These are phyloP conservation scores for Alternaria angustiovoidea DNA, from an alignment of 2,329 filamentous ascomycete genomes.

Conservation along the genomic window DNA sequence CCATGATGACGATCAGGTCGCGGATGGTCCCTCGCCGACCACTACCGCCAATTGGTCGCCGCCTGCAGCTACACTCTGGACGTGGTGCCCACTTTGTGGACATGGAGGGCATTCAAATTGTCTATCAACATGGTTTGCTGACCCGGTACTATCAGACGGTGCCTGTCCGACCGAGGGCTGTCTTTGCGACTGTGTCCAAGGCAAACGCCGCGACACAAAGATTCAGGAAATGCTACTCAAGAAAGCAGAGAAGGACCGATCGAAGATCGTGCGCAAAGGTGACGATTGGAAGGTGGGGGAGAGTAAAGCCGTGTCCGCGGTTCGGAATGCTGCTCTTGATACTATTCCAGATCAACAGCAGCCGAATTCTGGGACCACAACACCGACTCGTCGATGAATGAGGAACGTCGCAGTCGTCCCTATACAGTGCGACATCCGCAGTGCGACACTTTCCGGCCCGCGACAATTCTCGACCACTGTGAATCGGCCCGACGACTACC, in stretches of 20 bases:
- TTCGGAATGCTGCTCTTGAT: conserved; percentile 43
- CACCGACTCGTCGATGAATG: conserved; percentile 5
- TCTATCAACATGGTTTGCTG: conserved; percentile 63
- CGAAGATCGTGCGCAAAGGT: conserved; percentile 47
- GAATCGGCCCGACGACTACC: background rate
- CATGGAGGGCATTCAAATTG: conserved; percentile 68
- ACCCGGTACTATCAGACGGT: conserved; percentile 57
- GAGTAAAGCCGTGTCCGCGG: conserved; percentile 54
- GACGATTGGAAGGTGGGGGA: conserved; percentile 55
- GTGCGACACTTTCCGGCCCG: conserved; percentile 1
- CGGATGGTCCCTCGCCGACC: conserved; percentile 31
- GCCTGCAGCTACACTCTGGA: conserved; percentile 56
- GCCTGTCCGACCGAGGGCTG: conserved; percentile 67
- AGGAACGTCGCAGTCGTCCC: background rate
- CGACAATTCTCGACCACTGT: background rate
- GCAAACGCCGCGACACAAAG: conserved; percentile 50
- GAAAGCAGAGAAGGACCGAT: conserved; percentile 47
- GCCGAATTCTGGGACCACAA: conserved; percentile 21
- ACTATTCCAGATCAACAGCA: conserved; percentile 26
- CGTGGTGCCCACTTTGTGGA: conserved; percentile 67
- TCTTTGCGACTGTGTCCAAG: conserved; percentile 66
- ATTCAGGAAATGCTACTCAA: conserved; percentile 38
- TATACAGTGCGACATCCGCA: background rate
- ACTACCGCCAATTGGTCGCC: conserved; percentile 31
- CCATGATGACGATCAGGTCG: conserved; percentile 19